These are phyloP conservation scores for Aspergillus olivimuriae DNA, from an alignment of 495 filamentous ascomycete genomes.

Conservation along the genomic window DNA sequence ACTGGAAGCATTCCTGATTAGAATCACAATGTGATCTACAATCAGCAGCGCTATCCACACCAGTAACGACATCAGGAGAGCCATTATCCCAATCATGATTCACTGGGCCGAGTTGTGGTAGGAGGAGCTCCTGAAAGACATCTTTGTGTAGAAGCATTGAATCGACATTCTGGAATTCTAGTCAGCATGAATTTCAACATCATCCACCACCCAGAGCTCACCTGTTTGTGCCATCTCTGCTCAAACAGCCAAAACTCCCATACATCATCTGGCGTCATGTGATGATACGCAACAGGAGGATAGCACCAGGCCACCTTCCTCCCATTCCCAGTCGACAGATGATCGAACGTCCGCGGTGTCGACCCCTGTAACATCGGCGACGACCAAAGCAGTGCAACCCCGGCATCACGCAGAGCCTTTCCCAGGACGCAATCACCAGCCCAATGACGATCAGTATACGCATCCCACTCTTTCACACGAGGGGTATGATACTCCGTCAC, in stretches of 20 bases:
- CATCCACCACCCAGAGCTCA: too few relatives aligned
- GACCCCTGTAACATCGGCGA: background rate
- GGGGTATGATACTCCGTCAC: constrained; percentile 5
- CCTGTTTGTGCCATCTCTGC: background rate
- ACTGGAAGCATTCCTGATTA: background rate
- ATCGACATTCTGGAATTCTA: background rate
- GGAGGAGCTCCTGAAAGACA: background rate
- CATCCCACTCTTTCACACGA: background rate
- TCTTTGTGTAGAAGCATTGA: background rate
- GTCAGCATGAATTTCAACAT: too few relatives aligned
- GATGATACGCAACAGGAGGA: background rate
- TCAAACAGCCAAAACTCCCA: background rate
- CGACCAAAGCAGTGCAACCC: background rate
- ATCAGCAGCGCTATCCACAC: background rate
- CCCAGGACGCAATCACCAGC: background rate
- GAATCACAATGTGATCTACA: background rate
- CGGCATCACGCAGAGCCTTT: background rate
- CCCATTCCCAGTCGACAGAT: background rate
- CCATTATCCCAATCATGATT: background rate
- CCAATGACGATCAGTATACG: background rate
- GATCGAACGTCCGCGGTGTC: background rate
- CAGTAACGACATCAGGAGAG: background rate
- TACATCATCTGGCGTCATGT: background rate
- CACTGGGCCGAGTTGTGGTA: background rate
- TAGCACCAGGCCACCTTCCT: background rate